Base-by-base conservation (phyloP, 768 basidiomycete species). In the Lactarius tabidus region DNA sequence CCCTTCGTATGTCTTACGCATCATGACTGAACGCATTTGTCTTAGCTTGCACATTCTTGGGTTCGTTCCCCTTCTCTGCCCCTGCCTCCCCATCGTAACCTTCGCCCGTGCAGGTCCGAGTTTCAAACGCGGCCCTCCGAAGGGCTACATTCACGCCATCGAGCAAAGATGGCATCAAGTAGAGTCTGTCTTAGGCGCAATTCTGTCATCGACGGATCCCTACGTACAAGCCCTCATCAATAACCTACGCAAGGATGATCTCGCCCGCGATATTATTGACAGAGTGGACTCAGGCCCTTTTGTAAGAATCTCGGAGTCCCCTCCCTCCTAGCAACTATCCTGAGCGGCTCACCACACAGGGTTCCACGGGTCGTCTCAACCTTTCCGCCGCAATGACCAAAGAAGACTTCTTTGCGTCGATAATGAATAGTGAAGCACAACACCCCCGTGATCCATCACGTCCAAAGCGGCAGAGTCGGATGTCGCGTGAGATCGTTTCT, bases 131-230 rank as follows among this genome's bases (percentile, higher is more conserved):
- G 93, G 92, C 12, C 90, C 90, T 12, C 90, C 91, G 7, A 92
- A 92, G 72, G 93, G 93, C 23, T 95, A 95, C 74, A 94, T 95
- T 57, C 90, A 94, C 74, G 93, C 93, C 43, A 93, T 95, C 59
- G 93, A 95, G 77, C 89, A 91, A 65, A 77, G 93, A 71, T 90
- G 93, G 86, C 93, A 95, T 70, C 90, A 94, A 73, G 90, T 95
- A 70, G 94, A 95, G 75, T 90, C 92, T 15, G 77, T 95, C n/a
- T 80, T 95, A 6, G 93, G 91, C 39, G 87, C 89, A 15, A 80
- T 95, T 59, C 79, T 95, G 57, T 84, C 88, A 70, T 90, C 88
- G 64, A 80, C 82, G 33, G 87, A 90, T 73, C 78, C 82, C 20
- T 78, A 86, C 63, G 85, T 90, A 0, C 84, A 86, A 72, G 78